Conservation (phyloP, 306 rosid genomes). For the Herpetospermum pedunculosum region DNA sequence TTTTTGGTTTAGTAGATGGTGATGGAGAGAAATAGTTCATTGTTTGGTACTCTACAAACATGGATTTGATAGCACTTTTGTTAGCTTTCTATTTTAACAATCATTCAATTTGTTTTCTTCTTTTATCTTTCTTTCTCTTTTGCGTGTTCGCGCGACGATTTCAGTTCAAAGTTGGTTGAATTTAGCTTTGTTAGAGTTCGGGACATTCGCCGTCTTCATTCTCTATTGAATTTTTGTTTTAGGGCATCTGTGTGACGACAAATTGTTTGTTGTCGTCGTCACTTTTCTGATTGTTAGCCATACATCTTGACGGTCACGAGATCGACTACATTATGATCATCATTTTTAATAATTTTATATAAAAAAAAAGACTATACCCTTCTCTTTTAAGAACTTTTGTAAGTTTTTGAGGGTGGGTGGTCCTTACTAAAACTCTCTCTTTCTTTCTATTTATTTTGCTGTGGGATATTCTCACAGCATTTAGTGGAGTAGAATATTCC, state of each 20-base stretch:
- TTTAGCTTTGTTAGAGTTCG: neutral
- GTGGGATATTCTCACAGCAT: neutral
- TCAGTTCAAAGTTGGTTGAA: neutral
- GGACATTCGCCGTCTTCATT: neutral
- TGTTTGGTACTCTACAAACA: slow-evolving; percentile 44
- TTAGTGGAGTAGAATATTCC: neutral
- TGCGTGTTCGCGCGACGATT: neutral
- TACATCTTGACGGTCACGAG: neutral
- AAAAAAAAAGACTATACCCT: neutral
- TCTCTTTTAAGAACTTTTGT: neutral
- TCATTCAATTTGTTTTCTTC: slow-evolving; percentile 11
- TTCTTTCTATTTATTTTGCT: neutral
- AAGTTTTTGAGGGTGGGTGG: neutral
- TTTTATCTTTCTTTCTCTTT: neutral
- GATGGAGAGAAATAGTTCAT: slow-evolving; percentile 18
- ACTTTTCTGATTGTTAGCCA: neutral
- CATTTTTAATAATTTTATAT: neutral
- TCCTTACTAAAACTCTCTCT: neutral
- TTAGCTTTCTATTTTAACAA: slow-evolving; percentile 20
- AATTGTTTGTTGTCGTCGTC: neutral
- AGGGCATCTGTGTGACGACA: neutral
- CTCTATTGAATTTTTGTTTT: neutral
- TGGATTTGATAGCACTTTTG: slow-evolving; percentile 60
- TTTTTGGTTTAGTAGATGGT: slow-evolving; percentile 21
- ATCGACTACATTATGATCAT: neutral